Conservation (phyloP, 129 eudicot species). For the Artemisia annua region DNA sequence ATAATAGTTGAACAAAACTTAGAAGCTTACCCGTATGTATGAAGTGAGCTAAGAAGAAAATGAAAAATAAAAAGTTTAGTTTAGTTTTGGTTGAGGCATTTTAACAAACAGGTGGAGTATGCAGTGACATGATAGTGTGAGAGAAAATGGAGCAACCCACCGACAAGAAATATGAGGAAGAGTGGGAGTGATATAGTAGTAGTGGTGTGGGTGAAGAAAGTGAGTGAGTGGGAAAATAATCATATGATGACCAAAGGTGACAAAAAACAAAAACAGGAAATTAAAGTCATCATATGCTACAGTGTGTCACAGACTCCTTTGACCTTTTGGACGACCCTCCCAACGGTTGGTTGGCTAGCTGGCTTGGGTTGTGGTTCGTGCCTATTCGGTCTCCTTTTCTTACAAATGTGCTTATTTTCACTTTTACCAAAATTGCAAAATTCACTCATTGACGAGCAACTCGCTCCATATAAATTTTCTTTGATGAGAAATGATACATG, state of each 20-base stretch:
- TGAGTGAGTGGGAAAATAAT: conserved; percentile 21
- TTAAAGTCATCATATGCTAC: conserved; percentile 23
- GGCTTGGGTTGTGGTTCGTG: no score
- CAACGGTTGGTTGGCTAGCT: no score
- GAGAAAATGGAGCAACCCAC: conserved; percentile 20
- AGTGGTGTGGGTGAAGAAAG: conserved; percentile 30
- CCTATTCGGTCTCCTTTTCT: no score
- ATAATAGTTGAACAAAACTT: neutral
- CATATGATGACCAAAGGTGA: conserved; percentile 21
- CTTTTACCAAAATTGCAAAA: no score
- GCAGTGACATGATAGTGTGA: conserved; percentile 15
- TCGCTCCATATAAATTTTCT: no score
- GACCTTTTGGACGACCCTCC: no score
- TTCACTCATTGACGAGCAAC: no score
- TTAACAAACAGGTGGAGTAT: no score
- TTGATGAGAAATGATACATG: no score
- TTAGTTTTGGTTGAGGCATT: conserved; percentile 12
- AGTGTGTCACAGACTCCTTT: conserved; percentile 12
- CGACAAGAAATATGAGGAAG: conserved; percentile 26
- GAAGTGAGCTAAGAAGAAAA: neutral
- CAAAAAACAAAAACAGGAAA: neutral
- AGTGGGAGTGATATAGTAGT: neutral
- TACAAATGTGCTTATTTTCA: no score
- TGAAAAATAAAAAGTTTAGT: no score
- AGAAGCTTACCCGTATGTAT: conserved; percentile 18